Conservation (phyloP, 306 rosid genomes). For the Corylus americana region DNA sequence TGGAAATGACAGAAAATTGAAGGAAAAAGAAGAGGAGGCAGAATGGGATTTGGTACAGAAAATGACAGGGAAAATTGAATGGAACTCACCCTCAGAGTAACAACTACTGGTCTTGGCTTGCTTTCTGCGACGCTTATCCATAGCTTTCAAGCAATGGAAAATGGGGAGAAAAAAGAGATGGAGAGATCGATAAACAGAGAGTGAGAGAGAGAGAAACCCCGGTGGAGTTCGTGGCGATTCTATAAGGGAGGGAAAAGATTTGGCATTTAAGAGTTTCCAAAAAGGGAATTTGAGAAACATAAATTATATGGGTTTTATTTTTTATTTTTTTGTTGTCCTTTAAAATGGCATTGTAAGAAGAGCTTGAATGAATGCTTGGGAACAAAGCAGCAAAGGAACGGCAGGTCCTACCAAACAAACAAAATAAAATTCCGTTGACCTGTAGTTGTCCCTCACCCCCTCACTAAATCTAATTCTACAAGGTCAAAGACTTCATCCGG, state of each 20-base stretch:
- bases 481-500: slow-evolving; percentile 3
- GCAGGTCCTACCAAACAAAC: slow-evolving; percentile 55
- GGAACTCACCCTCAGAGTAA: slow-evolving; percentile 39
- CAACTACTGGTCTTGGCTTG: slow-evolving; percentile 31
- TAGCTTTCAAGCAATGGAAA: neutral
- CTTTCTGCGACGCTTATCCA: slow-evolving; percentile 45
- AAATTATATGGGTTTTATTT: neutral
- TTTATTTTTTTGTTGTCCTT: neutral
- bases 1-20: neutral
- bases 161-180: neutral
- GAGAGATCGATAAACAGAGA: neutral
- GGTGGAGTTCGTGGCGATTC: neutral
- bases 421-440: slow-evolving; percentile 35
- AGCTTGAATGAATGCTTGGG: slow-evolving; percentile 1
- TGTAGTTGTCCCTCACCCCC: slow-evolving; percentile 26
- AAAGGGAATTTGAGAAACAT: neutral
- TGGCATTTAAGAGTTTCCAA: slow-evolving; percentile 26
- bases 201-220: too few relatives aligned
- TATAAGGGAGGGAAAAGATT: neutral
- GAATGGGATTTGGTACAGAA: neutral
- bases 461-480: neutral
- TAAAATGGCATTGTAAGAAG: slow-evolving; percentile 6
- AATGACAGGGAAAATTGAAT: neutral
- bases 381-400: slow-evolving; percentile 25
- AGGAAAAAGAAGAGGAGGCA: slow-evolving; percentile 3